Evolutionary conservation across 208 protist genomes (phyloP).

Genomic region (Leishmania martiniquensis): DNA sequence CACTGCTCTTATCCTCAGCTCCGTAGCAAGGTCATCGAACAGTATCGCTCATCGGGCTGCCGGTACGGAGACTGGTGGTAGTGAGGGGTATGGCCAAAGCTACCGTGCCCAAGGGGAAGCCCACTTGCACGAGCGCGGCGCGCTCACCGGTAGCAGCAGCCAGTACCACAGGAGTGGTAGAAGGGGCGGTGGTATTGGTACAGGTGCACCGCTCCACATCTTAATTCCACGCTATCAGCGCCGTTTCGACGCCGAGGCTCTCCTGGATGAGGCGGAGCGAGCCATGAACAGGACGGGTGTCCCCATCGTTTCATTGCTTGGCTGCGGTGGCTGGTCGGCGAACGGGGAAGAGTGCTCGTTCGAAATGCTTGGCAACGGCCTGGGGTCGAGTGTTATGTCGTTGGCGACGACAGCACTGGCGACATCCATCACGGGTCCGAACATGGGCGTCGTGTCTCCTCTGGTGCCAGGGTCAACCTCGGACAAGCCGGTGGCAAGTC

Average conservation of each 20-base stretch:
- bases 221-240: conserved; percentile 22
- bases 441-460: conserved; percentile 7
- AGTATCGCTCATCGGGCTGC: not conserved
- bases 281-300: conserved; percentile 8
- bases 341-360: not conserved
- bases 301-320: conserved; percentile 27
- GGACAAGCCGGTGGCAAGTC: conserved; percentile 5
- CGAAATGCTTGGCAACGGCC: not conserved
- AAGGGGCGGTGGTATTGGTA: not conserved
- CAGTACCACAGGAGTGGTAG: not conserved
- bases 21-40: not conserved
- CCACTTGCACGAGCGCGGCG: conserved; percentile 3
- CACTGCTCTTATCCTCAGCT: not conserved
- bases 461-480: not conserved
- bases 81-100: not conserved
- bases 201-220: not conserved
- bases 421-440: not conserved
- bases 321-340: not conserved
- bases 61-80: not conserved
- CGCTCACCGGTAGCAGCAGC: not conserved
- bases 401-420: conserved; percentile 10
- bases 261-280: conserved; percentile 30
- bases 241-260: conserved; percentile 21
- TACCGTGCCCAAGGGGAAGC: not conserved
- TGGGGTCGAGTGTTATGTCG: conserved; percentile 18